Conservation (phyloP, 495 filamentous ascomycete species). For the Penicillium herquei region DNA sequence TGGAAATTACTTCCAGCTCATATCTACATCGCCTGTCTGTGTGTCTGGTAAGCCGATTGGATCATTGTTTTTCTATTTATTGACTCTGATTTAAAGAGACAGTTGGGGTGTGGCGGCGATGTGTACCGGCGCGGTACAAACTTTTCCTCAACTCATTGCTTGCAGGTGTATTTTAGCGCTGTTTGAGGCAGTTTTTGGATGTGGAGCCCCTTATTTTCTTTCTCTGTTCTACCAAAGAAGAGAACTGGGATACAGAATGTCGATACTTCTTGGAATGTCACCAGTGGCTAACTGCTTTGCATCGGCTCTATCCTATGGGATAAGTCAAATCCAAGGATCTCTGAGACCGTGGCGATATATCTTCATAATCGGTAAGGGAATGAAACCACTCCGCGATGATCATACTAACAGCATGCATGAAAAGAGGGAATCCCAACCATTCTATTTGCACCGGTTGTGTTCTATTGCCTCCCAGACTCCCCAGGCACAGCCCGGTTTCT, state of each 20-base stretch:
- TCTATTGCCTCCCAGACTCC: slow-evolving; percentile 62
- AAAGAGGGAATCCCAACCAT: slow-evolving; percentile 72
- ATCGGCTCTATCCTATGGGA: slow-evolving; percentile 70
- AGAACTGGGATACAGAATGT: slow-evolving; percentile 66
- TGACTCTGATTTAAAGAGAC: not conserved
- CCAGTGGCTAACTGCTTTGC: slow-evolving; percentile 76
- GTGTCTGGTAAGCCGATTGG: slow-evolving; percentile 29
- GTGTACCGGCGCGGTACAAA: slow-evolving; percentile 51
- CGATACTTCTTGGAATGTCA: slow-evolving; percentile 67
- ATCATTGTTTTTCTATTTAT: not conserved
- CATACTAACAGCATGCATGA: slow-evolving; percentile 40
- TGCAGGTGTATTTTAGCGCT: slow-evolving; percentile 59
- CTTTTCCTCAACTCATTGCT: slow-evolving; percentile 55
- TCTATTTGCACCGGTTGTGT: slow-evolving; percentile 57
- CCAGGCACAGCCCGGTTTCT: slow-evolving; percentile 66
- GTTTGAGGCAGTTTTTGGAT: slow-evolving; percentile 59
- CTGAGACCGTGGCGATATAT: slow-evolving; percentile 27
- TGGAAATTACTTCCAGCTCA: slow-evolving; percentile 61
- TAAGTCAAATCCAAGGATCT: slow-evolving; percentile 46
- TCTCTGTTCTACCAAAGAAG: slow-evolving; percentile 73
- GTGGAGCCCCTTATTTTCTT: slow-evolving; percentile 63
- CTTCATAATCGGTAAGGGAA: slow-evolving; percentile 26
- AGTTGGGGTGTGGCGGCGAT: slow-evolving; percentile 51
- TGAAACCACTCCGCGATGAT: not conserved
- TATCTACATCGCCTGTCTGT: slow-evolving; percentile 30